Evolutionary conservation across 805 yeast species (phyloP).

Genomic region (Yamadazyma scolyti): DNA sequence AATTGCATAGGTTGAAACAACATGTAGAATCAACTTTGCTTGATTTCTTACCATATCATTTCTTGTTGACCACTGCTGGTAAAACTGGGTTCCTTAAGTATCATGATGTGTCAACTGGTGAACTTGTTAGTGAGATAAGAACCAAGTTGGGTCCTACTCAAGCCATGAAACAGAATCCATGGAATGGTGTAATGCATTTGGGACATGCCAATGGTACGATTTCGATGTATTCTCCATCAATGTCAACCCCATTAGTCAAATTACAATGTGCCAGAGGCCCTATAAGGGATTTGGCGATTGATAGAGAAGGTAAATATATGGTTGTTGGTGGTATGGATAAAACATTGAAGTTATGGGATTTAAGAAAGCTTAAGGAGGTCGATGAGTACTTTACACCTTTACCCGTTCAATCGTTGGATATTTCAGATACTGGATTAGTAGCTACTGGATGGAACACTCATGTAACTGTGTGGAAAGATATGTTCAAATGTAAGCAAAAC

Average conservation of each 20-base stretch:
- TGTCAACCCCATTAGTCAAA: conserved; percentile 81
- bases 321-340: conserved; percentile 88
- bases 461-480: conserved; percentile 91
- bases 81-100: conserved; percentile 84
- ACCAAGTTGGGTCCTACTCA: conserved; percentile 90
- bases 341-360: conserved; percentile 86
- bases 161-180: conserved; percentile 85
- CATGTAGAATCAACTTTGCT: conserved; percentile 81
- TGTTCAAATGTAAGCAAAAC: conserved; percentile 62
- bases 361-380: conserved; percentile 74
- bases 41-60: conserved; percentile 92
- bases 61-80: conserved; percentile 82
- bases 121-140: conserved; percentile 73
- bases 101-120: conserved; percentile 95
- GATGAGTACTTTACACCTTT: conserved; percentile 75
- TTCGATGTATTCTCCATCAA: conserved; percentile 88
- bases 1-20: conserved; percentile 85
- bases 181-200: conserved; percentile 91
- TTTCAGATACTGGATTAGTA: conserved; percentile 83
- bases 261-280: conserved; percentile 84
- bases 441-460: conserved; percentile 97
- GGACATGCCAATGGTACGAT: conserved; percentile 95
- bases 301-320: conserved; percentile 92
- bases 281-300: conserved; percentile 76
- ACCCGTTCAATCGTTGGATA: conserved; percentile 74